These are phyloP conservation scores for Xylariaceae sp. DNA, from an alignment of 2,329 filamentous ascomycete species.

Conservation along the genomic window DNA sequence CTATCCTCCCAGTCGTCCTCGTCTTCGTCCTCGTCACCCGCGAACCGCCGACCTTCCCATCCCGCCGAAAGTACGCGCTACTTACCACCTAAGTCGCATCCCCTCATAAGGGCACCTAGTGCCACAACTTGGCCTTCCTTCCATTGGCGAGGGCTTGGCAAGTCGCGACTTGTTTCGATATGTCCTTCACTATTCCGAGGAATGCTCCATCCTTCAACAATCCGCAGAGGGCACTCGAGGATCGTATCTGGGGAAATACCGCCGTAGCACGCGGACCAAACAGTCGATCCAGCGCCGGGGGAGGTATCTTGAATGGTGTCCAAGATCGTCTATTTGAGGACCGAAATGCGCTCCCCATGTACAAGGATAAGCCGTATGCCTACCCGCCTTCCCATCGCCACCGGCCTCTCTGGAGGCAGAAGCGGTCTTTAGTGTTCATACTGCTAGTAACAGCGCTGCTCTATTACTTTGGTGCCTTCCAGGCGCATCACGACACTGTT, in stretches of 20 bases:
- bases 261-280: slow-evolving; percentile 37
- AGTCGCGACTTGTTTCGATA: slow-evolving; percentile 38
- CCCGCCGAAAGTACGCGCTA: slow-evolving; percentile 33
- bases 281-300: slow-evolving; percentile 17
- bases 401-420: slow-evolving; percentile 57
- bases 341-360: slow-evolving; percentile 70
- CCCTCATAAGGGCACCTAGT: slow-evolving; percentile 37
- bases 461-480: slow-evolving; percentile 65
- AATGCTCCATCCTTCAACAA: slow-evolving; percentile 64
- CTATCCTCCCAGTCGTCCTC: slow-evolving; percentile 15
- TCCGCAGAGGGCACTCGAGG: slow-evolving; percentile 59
- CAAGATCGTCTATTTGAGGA: slow-evolving; percentile 61
- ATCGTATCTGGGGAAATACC: slow-evolving; percentile 57
- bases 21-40: not conserved
- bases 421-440: slow-evolving; percentile 51
- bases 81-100: slow-evolving; percentile 45
- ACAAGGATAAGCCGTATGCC: slow-evolving; percentile 95
- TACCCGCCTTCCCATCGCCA: slow-evolving; percentile 56
- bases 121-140: slow-evolving; percentile 39
- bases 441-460: slow-evolving; percentile 52
- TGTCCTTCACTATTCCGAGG: slow-evolving; percentile 63
- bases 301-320: slow-evolving; percentile 45
- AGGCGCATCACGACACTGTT: slow-evolving; percentile 30
- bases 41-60: slow-evolving; percentile 34
- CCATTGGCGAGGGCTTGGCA: slow-evolving; percentile 39